A percentile compares a stretch with the other conserved stretches of the same genome.
Conservation (phyloP, 306 rosid species). For the Comarum palustre region DNA sequence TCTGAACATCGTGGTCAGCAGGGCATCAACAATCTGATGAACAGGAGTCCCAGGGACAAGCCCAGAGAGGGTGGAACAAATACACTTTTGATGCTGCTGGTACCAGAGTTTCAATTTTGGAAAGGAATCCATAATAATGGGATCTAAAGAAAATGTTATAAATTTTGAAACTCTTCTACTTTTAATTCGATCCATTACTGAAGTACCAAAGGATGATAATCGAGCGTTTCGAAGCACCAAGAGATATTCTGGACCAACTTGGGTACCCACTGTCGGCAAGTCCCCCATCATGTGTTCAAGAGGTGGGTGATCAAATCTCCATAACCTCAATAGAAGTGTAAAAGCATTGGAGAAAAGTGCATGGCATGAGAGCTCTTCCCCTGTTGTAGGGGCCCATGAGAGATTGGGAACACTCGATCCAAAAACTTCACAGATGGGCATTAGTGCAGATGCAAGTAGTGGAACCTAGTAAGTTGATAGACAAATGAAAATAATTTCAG, state of each 20-base stretch:
- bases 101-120: slow-evolving; percentile 81
- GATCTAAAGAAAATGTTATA: slow-evolving; percentile 39
- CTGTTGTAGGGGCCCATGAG: slow-evolving; percentile 50
- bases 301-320: slow-evolving; percentile 83
- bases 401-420: slow-evolving; percentile 60
- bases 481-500: slow-evolving; percentile 29
- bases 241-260: slow-evolving; percentile 72
- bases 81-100: slow-evolving; percentile 79
- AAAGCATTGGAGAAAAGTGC: slow-evolving; percentile 85
- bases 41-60: slow-evolving; percentile 66
- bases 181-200: slow-evolving; percentile 49
- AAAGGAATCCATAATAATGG: slow-evolving; percentile 68
- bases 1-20: slow-evolving; percentile 66
- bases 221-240: slow-evolving; percentile 65
- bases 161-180: slow-evolving; percentile 53
- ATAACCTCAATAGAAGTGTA: slow-evolving; percentile 74
- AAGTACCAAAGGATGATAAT: slow-evolving; percentile 53
- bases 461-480: slow-evolving; percentile 64
- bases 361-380: slow-evolving; percentile 70
- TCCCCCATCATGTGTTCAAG: slow-evolving; percentile 57
- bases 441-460: slow-evolving; percentile 66
- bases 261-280: slow-evolving; percentile 64
- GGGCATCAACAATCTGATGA: slow-evolving; percentile 73
- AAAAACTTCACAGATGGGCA: slow-evolving; percentile 82
- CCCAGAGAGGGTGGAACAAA: slow-evolving; percentile 67